Base-by-base conservation (phyloP, 371 early-diverging fungal genomes). In the Syncephalastrum sp. region DNA sequence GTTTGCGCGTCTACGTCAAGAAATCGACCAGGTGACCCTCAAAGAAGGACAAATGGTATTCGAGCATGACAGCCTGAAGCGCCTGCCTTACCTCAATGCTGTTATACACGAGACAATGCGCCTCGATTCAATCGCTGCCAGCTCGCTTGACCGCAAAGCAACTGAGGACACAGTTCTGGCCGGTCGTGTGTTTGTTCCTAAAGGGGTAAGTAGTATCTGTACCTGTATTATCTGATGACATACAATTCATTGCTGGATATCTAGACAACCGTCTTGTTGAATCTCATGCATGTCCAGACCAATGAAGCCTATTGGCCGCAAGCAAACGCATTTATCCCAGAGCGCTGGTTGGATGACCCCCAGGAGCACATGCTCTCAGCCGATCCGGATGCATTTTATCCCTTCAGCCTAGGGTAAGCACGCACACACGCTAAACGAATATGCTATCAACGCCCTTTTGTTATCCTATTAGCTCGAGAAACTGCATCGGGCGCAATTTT, bases 401-500 rank as follows among this genome's bases (percentile, higher is more conserved):
- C 78, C 1, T 81, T 81, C 55, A 70, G 71, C 50, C 52, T 57
- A 10, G 75, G 74, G 69, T 70, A 50, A 59, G 65, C 44, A 21
- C 47, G 38, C 38, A 33, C 10, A 33, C n/a, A 16, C 47, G 45
- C 12, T 16, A 6, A 27, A 27, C 16, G 45, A 45, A 21, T 21
- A 21, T 21, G 21, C n/a, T 21, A 21, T 21, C 21, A 21, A 21
- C 21, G 21, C 21, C 21, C 1, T 21, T 21, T 21, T 21, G 21
- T 2, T 21, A 21, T 21, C 21, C 17, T 1, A 7, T 41, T n/a
- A 69, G 73, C 5, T 67, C 77, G 24, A 59, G 82, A 29, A 77
- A 77, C 53, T 81, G 82, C 50, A 72, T 79, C 41, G 82, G 82
- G 42, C 79, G 73, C 54, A 72, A 68, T 56, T 79, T 81, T 69